phyloP scores from a whole-genome alignment of 805 yeast species.

The Teunomyces panamensis region DNA sequence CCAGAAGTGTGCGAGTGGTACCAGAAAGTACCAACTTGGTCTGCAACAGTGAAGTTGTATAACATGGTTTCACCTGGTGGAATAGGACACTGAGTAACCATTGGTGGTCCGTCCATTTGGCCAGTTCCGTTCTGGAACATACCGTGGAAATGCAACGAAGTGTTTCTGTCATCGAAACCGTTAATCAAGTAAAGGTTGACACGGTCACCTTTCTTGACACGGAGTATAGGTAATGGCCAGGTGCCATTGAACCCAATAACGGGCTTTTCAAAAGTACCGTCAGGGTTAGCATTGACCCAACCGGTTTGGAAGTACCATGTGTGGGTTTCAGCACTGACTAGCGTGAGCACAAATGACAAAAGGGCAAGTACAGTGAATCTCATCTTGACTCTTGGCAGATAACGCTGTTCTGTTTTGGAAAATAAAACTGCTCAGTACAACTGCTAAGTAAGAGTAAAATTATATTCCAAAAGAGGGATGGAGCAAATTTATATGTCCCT shows the following conservation, averaged over 20 bases:
- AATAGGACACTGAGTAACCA: slow-evolving; percentile 88
- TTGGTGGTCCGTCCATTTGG: slow-evolving; percentile 89
- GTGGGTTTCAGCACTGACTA: slow-evolving; percentile 47
- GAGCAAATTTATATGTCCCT: slow-evolving; percentile 2
- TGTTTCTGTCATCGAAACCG: slow-evolving; percentile 64
- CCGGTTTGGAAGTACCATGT: slow-evolving; percentile 63
- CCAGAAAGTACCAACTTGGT: slow-evolving; percentile 92
- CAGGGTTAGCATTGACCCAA: slow-evolving; percentile 69
- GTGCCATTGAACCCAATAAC: slow-evolving; percentile 66
- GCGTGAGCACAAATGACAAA: slow-evolving; percentile 2
- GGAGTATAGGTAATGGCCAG: slow-evolving; percentile 87
- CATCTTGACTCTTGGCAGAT: not conserved
- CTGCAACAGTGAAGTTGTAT: slow-evolving; percentile 84
- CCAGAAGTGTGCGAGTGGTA: slow-evolving; percentile 92
- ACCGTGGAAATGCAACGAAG: slow-evolving; percentile 93
- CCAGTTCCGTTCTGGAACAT: slow-evolving; percentile 72
- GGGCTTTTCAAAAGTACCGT: slow-evolving; percentile 52
- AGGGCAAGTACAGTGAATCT: not conserved
- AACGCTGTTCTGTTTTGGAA: slow-evolving; percentile 1
- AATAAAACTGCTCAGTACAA: slow-evolving; percentile 1
- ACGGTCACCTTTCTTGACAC: slow-evolving; percentile 76
- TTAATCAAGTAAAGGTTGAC: slow-evolving; percentile 71
- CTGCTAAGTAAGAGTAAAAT: slow-evolving; percentile 1
- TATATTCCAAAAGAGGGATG: not conserved
- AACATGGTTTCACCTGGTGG: slow-evolving; percentile 70